These are phyloP conservation scores for Paramecium sonneborni DNA, from an alignment of 73 alveolate species.

Conservation along the genomic window DNA sequence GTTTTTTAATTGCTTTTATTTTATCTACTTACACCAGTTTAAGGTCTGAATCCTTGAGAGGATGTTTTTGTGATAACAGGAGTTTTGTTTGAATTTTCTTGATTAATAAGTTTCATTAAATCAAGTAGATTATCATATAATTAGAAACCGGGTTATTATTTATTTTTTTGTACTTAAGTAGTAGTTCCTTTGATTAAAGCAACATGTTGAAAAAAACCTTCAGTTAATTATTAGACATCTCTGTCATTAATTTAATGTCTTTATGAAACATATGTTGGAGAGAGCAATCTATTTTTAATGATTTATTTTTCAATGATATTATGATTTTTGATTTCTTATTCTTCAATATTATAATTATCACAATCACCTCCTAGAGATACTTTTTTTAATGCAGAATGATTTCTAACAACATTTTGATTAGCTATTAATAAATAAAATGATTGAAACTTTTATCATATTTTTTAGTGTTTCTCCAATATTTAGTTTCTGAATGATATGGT, in stretches of 20 bases:
- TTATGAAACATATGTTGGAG: background rate
- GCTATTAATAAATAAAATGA: background rate
- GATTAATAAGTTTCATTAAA: background rate
- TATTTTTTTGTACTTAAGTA: background rate
- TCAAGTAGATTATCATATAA: conserved; percentile 2
- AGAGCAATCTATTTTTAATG: background rate
- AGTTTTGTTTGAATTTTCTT: background rate
- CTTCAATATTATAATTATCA: conserved; percentile 37
- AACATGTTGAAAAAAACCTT: conserved; percentile 21
- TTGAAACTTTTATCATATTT: conserved; percentile 28
- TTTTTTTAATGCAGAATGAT: conserved; percentile 45
- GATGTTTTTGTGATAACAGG: background rate
- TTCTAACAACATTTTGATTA: conserved; percentile 33
- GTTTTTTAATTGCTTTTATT: background rate
- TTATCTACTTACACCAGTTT: conserved; percentile 19
- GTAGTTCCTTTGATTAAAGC: background rate
- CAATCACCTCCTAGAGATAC: conserved; percentile 1
- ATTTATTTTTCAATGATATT: conserved; percentile 1
- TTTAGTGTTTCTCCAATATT: conserved; percentile 56
- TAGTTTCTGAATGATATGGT: conserved; percentile 16
- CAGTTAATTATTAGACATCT: conserved; percentile 8
- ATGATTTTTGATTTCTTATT: background rate
- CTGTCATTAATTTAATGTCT: background rate
- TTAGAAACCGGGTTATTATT: background rate
- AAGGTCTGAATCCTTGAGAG: conserved; percentile 48